phyloP scores from a whole-genome alignment of 2,329 filamentous ascomycete genomes.

The Catunica adiposa region DNA sequence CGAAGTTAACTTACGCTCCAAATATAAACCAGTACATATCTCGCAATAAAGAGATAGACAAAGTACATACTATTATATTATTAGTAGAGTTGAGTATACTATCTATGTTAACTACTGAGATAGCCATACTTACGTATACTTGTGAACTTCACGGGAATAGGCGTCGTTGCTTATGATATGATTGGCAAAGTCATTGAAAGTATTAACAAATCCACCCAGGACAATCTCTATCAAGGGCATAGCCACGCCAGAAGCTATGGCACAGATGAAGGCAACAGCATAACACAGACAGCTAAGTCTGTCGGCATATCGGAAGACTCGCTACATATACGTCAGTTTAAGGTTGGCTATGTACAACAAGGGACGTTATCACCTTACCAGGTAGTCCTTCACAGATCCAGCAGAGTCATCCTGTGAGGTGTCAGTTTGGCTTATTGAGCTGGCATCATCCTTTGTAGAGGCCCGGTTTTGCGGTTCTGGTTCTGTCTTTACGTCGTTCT shows the following conservation, averaged over 20 bases:
- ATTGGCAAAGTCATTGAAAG: conserved; percentile 39
- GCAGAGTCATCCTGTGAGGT: background rate
- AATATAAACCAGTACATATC: conserved; percentile 36
- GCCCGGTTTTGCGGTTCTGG: too few relatives aligned
- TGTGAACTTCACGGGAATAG: conserved; percentile 34
- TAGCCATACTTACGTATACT: conserved; percentile 24
- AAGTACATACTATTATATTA: conserved; percentile 30
- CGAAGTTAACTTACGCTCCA: conserved; percentile 28
- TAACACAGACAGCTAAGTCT: conserved; percentile 24
- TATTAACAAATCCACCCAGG: conserved; percentile 37
- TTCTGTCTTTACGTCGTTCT: too few relatives aligned
- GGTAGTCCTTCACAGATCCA: background rate
- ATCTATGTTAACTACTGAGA: too few relatives aligned
- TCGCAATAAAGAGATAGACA: conserved; percentile 40
- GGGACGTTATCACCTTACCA: background rate
- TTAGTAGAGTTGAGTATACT: too few relatives aligned
- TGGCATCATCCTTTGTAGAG: background rate
- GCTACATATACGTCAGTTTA: conserved; percentile 16
- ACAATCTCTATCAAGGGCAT: conserved; percentile 43
- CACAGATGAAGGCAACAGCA: conserved; percentile 21
- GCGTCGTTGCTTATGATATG: conserved; percentile 26
- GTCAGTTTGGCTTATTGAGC: background rate
- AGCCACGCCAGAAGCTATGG: conserved; percentile 23
- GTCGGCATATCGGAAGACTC: conserved; percentile 26
- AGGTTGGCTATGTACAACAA: background rate